Base-by-base conservation (phyloP, 129 eudicot species). In the Centrapalus pauciflorus region DNA sequence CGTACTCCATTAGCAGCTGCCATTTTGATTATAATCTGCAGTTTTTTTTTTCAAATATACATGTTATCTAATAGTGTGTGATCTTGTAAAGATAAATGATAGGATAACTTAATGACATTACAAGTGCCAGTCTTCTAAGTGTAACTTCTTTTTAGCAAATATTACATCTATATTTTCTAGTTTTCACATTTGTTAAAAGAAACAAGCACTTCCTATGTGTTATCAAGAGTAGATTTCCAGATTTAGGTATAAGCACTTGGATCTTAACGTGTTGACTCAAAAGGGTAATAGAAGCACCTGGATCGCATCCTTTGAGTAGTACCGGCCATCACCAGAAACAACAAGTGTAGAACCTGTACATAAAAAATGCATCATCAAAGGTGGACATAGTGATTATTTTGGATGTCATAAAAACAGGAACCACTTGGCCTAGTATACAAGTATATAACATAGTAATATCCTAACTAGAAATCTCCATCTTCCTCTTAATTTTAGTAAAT, bases 251-350 rank as follows among this genome's bases (percentile, higher is more conserved):
- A 3, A 40, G 12, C 14, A 11, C 2, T 41, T 46, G 24, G 2
- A 48, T 48, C 55, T 48, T 48, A 41, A 41, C 12, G 49, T 17
- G 55, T 14, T 48, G 29, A 11, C 9, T 10, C 58, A 23, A 10
- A 66, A 32, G 19, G 49, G 14, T 45, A 12, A 37, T 12, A 37
- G 7, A 45, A 70, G 54, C 62, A 84, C 95, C 87, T 87, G 95
- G 33, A 87, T 79, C 6, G 90, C 90, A 57, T 87, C 87, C 73
- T 81, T 76, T 8, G 95, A 87, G 61, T 12, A 87, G 61, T 87
- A 87, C 54, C 95, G 90, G 10, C 95, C 95, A 81, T 87, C 90
- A 76, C 95, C 95, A 27, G 95, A 87, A 69, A 87, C 95, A 67
- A 84, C 95, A 49, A 87, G 88, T 69, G 90, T 83, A 56, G 86